These are phyloP conservation scores for Candida jianshihensis DNA, from an alignment of 805 yeast genomes.

Conservation along the genomic window DNA sequence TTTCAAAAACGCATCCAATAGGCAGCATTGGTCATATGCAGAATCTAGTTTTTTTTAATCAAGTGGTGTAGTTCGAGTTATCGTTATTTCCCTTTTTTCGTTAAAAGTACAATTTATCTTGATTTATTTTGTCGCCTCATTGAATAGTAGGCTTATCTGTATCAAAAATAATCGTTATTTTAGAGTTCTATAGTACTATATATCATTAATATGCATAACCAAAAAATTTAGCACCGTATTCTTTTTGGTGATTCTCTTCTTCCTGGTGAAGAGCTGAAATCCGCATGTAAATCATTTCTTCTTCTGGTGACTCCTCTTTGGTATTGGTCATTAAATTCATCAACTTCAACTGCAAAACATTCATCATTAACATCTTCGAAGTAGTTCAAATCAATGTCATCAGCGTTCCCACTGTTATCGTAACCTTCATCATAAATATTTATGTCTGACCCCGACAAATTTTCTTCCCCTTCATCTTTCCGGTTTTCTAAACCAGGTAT, in stretches of 20 bases:
- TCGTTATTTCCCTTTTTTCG: too few relatives aligned
- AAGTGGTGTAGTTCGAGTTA: too few relatives aligned
- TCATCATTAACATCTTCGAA: conserved; percentile 2
- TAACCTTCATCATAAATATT: conserved; percentile 5
- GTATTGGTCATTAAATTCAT: not conserved
- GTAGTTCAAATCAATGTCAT: conserved; percentile 12
- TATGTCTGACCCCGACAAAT: not conserved
- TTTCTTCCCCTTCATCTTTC: conserved; percentile 4
- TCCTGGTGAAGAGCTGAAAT: conserved; percentile 2
- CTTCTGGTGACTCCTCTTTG: conserved; percentile 11
- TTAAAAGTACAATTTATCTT: too few relatives aligned
- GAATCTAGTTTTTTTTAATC: too few relatives aligned
- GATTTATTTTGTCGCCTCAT: too few relatives aligned
- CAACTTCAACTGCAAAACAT: not conserved
- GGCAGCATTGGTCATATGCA: too few relatives aligned
- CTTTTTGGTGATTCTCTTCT: conserved; percentile 4
- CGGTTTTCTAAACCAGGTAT: not conserved
- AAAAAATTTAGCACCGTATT: conserved; percentile 7
- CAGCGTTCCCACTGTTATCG: conserved; percentile 16
- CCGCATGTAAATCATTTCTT: conserved; percentile 11
- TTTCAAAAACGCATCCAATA: conserved; percentile 20
- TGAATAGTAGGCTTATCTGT: too few relatives aligned
- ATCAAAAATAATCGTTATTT: not conserved
- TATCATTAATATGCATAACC: too few relatives aligned
- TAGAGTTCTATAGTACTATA: not conserved